Conservation (phyloP, 2,329 filamentous ascomycete species). For the Paracoccidioides lutzii region DNA sequence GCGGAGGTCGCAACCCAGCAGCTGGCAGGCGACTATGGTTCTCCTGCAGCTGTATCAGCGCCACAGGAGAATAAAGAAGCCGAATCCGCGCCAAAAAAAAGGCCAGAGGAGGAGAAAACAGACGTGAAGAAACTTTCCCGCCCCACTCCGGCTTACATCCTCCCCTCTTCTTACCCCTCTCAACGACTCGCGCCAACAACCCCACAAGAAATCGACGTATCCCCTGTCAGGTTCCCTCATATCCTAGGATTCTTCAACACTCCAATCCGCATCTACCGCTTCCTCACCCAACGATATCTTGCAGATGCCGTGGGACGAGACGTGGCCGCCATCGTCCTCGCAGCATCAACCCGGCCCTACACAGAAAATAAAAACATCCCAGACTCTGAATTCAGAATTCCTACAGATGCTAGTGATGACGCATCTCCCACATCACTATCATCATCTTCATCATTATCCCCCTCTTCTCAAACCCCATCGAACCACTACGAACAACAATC, state of each 20-base stretch:
- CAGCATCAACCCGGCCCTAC: conserved; percentile 30
- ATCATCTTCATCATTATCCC: conserved; percentile 30
- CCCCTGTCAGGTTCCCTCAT: conserved; percentile 69
- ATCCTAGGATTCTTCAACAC: conserved; percentile 88
- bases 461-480: conserved; percentile 17
- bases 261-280: conserved; percentile 71
- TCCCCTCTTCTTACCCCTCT: conserved; percentile 55
- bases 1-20: neutral
- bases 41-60: conserved; percentile 20
- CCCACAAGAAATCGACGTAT: conserved; percentile 60
- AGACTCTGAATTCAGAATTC: conserved; percentile 15
- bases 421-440: conserved; percentile 4
- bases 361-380: conserved; percentile 16
- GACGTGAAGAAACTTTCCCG: conserved; percentile 40
- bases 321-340: conserved; percentile 71
- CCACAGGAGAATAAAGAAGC: conserved; percentile 42
- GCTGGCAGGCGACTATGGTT: conserved; percentile 13
- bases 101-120: conserved; percentile 28
- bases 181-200: conserved; percentile 51
- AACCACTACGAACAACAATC: conserved; percentile 49
- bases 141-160: conserved; percentile 61
- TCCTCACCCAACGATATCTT: conserved; percentile 67
- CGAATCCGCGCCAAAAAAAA: conserved; percentile 14
- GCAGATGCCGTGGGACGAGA: conserved; percentile 80
- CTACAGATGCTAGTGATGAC: conserved; percentile 10